phyloP scores from a whole-genome alignment of 228 moss, liverwort and hornwort species.

The Sphagnum magellanicum region DNA sequence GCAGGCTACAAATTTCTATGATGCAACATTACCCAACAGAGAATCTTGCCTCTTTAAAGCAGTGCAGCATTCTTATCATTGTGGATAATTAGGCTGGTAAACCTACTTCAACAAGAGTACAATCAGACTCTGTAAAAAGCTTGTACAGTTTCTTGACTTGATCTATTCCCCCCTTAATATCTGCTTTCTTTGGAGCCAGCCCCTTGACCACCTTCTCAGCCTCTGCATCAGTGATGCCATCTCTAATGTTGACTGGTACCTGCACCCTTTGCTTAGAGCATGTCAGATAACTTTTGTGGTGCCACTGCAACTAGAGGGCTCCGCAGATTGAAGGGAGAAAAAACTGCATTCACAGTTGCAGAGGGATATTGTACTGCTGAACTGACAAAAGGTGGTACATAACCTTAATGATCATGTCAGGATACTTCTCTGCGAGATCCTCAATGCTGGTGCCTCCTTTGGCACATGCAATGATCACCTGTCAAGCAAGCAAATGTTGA shows the following conservation, averaged over 20 bases:
- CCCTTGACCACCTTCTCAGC: constrained; percentile 80
- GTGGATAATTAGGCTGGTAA: background rate
- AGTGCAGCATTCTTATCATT: background rate
- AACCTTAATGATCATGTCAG: constrained; percentile 95
- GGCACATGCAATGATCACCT: constrained; percentile 93
- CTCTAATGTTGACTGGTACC: constrained; percentile 79
- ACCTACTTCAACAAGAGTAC: constrained; percentile 80
- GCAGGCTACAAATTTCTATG: no score
- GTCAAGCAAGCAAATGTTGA: constrained; percentile 1
- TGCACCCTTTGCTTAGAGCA: constrained; percentile 10
- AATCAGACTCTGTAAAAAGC: constrained; percentile 72
- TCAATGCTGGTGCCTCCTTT: constrained; percentile 99
- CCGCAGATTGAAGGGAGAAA: no score
- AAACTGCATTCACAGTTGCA: no score
- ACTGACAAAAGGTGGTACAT: background rate
- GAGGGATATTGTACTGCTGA: no score
- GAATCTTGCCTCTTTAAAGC: no score
- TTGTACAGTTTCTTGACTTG: constrained; percentile 89
- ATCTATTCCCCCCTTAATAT: constrained; percentile 64
- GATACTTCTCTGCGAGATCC: constrained; percentile 97
- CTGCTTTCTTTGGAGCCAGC: constrained; percentile 61
- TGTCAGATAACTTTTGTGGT: no score
- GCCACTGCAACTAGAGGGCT: no score
- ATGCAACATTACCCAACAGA: no score
- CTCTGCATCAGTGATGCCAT: constrained; percentile 77